A percentile compares a stretch with the other conserved stretches of the same genome.
phyloP scores from a whole-genome alignment of 108 stramenopile genomes.

The Nannochloropsis granulata region DNA sequence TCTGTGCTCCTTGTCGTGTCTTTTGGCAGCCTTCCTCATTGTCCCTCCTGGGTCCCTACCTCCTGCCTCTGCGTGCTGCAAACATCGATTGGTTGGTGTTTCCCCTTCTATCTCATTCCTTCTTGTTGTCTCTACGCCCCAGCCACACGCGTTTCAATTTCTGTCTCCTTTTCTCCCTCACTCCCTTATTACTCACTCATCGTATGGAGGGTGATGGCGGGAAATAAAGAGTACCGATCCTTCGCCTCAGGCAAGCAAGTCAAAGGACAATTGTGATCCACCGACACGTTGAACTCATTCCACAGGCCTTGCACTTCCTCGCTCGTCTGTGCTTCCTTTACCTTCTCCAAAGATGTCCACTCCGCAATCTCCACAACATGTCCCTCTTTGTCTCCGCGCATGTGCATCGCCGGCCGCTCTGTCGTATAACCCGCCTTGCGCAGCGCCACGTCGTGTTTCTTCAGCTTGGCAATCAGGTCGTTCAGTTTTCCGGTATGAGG shows the following conservation, averaged over 20 bases:
- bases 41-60: too few relatives aligned
- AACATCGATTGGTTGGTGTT: too few relatives aligned
- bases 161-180: background rate
- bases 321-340: background rate
- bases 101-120: background rate
- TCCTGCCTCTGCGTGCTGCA: too few relatives aligned
- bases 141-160: background rate
- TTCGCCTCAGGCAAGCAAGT: background rate
- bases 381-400: background rate
- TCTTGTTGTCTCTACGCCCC: background rate
- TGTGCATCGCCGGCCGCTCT: background rate
- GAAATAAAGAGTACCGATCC: background rate
- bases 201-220: background rate
- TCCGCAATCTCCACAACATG: background rate
- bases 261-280: background rate
- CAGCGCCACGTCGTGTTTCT: background rate
- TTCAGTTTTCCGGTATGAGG: background rate
- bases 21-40: too few relatives aligned
- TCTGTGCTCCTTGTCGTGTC: too few relatives aligned
- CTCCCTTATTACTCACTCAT: background rate
- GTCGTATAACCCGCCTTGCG: background rate
- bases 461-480: background rate
- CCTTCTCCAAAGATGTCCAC: background rate
- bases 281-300: background rate
- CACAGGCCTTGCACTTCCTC: background rate